Conservation (phyloP, 345 rosid species). For the Ceriops tagal region DNA sequence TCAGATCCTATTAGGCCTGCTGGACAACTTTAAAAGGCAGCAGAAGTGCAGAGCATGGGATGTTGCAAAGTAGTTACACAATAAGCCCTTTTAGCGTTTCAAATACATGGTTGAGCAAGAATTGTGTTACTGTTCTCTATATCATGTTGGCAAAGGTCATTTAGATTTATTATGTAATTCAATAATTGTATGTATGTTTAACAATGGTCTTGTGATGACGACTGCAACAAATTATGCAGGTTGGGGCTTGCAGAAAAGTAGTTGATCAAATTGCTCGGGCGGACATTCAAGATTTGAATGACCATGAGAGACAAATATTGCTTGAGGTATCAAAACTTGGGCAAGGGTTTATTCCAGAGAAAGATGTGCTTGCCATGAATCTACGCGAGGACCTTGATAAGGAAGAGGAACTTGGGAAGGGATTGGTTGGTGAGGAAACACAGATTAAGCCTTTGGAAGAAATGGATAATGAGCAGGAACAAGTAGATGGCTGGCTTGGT, state of each 20-base stretch:
- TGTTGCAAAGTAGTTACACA: too few relatives aligned
- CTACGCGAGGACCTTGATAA: background rate
- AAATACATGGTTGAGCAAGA: too few relatives aligned
- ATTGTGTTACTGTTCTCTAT: too few relatives aligned
- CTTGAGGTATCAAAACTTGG: conserved; percentile 1
- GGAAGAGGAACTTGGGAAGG: background rate
- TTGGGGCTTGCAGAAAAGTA: conserved; percentile 1
- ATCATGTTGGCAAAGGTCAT: too few relatives aligned
- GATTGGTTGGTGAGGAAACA: background rate
- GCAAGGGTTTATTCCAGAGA: background rate
- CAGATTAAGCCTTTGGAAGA: background rate
- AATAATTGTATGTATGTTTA: too few relatives aligned
- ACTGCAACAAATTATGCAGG: conserved; percentile 2
- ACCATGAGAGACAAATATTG: background rate
- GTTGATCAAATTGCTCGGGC: conserved; percentile 6
- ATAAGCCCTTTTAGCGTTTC: too few relatives aligned
- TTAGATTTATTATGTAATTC: too few relatives aligned
- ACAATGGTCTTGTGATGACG: too few relatives aligned
- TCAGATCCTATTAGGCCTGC: too few relatives aligned
- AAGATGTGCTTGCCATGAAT: conserved; percentile 1
- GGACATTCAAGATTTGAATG: conserved; percentile 4
- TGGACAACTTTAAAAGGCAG: too few relatives aligned
- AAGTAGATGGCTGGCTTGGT: background rate
- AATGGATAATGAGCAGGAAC: background rate
- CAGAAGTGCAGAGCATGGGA: too few relatives aligned